Base-by-base conservation (phyloP, 805 yeast species). In the Candida adriatica region DNA sequence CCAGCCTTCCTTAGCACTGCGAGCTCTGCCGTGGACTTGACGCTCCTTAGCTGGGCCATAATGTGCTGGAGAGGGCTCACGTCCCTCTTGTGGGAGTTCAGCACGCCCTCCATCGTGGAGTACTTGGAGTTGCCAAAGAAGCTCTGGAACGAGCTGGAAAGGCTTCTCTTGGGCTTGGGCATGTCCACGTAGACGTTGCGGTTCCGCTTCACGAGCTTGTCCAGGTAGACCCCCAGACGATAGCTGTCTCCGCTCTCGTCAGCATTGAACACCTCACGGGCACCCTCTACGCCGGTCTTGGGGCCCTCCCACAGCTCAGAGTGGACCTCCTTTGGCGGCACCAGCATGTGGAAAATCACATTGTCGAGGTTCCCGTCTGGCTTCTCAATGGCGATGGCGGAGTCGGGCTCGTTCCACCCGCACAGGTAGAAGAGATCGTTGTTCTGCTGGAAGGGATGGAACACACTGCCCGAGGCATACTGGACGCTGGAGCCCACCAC, bases 301-400 rank as follows among this genome's bases (percentile, higher is more conserved):
- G 73, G 79, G 9, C 99, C 99, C 46, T 90, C 96, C 99, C 99
- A 92, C 41, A 80, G 74, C 58, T 92, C 98, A 15, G 71, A 73
- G 29, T 65, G 66, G 6, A 75, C 70, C 51, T 88, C 82, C 51
- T 81, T 80, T 11, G 86, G 87, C 3, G 87, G 95, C 3, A 90
- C 95, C 30, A 87, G 61, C 79, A 92, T 70, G 45, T 84, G 90
- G 42, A 83, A 72, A 7, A 69, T 53, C 21, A 73, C 64, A 30
- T 75, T 72, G 16, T 68, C 72, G n/a, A 69, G 59, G 36, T 67
- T 58, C 33, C 65, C 64, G 21, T 62, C 58, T 25, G 75, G 70
- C 44, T 76, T 79, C 44, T 82, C 94, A 27, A 85, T 56, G 8
- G 79, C 54, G 40, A 74, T 71, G 39, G 79, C 70, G 0, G 94